These are phyloP conservation scores for Millerago galiae DNA, from an alignment of 805 yeast species.

Conservation along the genomic window DNA sequence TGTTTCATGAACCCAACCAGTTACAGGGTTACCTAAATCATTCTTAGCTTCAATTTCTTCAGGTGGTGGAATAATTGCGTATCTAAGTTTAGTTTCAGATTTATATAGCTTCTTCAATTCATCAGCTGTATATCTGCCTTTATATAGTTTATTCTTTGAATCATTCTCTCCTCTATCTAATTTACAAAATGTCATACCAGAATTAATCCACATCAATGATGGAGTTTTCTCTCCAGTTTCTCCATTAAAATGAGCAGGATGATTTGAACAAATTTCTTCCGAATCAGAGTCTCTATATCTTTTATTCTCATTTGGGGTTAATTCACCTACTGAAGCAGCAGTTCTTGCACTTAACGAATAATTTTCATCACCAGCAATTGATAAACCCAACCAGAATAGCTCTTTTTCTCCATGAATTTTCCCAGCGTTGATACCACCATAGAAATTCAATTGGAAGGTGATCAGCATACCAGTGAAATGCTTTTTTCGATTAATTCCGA, in stretches of 20 bases:
- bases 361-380: constrained; percentile 30
- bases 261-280: constrained; percentile 47
- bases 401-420: constrained; percentile 53
- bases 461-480: constrained; percentile 23
- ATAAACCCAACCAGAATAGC: constrained; percentile 56
- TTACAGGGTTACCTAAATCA: constrained; percentile 27
- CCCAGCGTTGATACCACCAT: constrained; percentile 14
- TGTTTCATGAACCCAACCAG: constrained; percentile 31
- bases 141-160: constrained; percentile 29
- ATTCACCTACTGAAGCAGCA: constrained; percentile 30
- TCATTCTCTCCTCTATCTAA: constrained; percentile 29
- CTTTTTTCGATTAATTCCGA: constrained; percentile 23
- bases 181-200: constrained; percentile 63
- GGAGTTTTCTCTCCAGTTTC: constrained; percentile 27
- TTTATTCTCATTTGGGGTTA: constrained; percentile 13
- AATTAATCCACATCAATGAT: constrained; percentile 37
- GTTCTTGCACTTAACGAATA: constrained; percentile 29
- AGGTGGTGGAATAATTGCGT: constrained; percentile 37
- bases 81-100: constrained; percentile 26
- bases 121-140: constrained; percentile 19
- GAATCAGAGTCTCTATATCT: constrained; percentile 2
- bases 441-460: constrained; percentile 19
- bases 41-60: constrained; percentile 21
- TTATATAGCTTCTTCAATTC: constrained; percentile 27
- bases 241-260: constrained; percentile 50